phyloP scores from a whole-genome alignment of 305 asterid genomes.

The Fraxinus albicans region DNA sequence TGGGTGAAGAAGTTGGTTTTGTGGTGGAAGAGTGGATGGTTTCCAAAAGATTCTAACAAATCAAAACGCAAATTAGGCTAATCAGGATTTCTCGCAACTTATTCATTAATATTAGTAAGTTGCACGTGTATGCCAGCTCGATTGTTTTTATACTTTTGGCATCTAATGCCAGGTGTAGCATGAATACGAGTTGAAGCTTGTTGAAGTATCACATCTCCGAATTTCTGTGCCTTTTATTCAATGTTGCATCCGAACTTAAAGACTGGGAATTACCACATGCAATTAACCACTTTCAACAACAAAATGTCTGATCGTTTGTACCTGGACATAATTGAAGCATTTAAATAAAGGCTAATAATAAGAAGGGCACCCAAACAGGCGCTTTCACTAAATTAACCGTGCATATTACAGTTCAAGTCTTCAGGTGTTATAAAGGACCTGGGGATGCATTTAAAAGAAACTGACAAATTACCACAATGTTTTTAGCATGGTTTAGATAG shows the following conservation, averaged over 20 bases:
- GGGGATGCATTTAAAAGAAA: slow-evolving; percentile 15
- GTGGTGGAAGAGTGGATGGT: background rate
- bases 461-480: slow-evolving; percentile 57
- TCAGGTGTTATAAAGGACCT: slow-evolving; percentile 3
- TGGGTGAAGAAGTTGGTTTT: background rate
- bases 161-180: background rate
- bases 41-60: background rate
- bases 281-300: background rate
- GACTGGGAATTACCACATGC: slow-evolving; percentile 19
- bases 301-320: background rate
- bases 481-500: slow-evolving; percentile 74
- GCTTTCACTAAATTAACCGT: background rate
- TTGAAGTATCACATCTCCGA: background rate
- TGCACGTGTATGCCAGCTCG: background rate
- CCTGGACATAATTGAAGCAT: background rate
- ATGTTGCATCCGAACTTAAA: background rate
- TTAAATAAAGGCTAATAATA: background rate
- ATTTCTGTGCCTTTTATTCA: background rate
- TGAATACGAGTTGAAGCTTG: background rate
- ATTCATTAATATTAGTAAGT: background rate
- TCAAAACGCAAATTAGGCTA: background rate
- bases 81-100: background rate
- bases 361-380: background rate
- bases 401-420: background rate
- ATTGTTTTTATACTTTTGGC: background rate